Percentiles rank a stretch among this genome's conserved stretches.
Evolutionary conservation across 169 alveolate genomes (phyloP).

Genomic region (Cryptosporidium ryanae): DNA sequence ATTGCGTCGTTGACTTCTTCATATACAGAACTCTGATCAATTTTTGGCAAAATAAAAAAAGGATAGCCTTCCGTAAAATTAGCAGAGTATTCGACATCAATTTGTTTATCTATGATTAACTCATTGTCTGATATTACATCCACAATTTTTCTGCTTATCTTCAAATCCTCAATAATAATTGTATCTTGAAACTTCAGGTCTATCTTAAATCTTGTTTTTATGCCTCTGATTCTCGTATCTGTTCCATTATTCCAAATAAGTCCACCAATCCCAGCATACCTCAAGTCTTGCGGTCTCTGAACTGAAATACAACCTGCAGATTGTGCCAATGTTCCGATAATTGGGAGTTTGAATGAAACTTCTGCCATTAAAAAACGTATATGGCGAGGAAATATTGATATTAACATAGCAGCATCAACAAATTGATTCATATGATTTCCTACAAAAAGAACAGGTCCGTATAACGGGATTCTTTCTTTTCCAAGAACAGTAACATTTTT

Average conservation of each 20-base stretch:
- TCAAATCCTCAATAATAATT: conserved; percentile 78
- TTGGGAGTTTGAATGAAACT: conserved; percentile 82
- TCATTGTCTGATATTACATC: conserved; percentile 89
- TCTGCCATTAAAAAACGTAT: conserved; percentile 88
- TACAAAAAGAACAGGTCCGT: conserved; percentile 84
- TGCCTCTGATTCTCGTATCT: conserved; percentile 81
- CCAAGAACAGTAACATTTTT: conserved; percentile 86
- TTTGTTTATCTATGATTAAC: conserved; percentile 78
- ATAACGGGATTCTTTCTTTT: conserved; percentile 89
- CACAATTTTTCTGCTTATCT: conserved; percentile 81
- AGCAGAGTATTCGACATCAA: conserved; percentile 74
- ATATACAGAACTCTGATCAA: conserved; percentile 91
- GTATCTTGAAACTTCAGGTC: conserved; percentile 89
- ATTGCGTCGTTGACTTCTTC: conserved; percentile 88
- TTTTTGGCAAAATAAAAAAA: conserved; percentile 86
- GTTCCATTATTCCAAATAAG: conserved; percentile 79
- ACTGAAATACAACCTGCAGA: conserved; percentile 91
- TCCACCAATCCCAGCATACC: conserved; percentile 87
- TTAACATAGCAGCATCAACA: conserved; percentile 86
- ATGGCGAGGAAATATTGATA: conserved; percentile 89
- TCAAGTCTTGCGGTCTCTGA: conserved; percentile 88
- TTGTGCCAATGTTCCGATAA: conserved; percentile 88
- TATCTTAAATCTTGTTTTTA: conserved; percentile 85
- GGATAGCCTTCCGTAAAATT: conserved; percentile 68
- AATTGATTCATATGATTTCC: conserved; percentile 93